Conservation (phyloP, 1,284 basidiomycete genomes). For the Cryptococcus amylolentus region DNA sequence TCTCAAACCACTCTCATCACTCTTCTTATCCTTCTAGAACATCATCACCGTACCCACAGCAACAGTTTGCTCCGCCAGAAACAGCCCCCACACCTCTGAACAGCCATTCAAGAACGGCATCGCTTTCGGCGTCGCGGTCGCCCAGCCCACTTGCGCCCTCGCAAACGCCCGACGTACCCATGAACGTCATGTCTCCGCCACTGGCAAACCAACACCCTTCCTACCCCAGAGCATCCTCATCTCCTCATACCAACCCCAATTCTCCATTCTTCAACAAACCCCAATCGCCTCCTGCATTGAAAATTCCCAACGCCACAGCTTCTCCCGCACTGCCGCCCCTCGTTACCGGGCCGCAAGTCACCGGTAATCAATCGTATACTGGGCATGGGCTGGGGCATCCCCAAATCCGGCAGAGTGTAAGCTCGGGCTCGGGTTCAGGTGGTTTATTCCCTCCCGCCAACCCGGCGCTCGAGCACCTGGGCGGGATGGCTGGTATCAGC, state of each 20-base stretch:
- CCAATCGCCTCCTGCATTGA: conserved; percentile 46
- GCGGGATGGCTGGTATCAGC: conserved; percentile 47
- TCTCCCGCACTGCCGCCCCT: conserved; percentile 40
- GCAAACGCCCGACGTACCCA: conserved; percentile 6
- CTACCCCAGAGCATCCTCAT: conserved; percentile 15
- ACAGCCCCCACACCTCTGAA: conserved; percentile 3
- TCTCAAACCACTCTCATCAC: conserved; percentile 29
- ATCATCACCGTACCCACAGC: conserved; percentile 10
- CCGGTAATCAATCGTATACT: neutral
- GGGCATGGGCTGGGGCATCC: conserved; percentile 1
- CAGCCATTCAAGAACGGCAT: conserved; percentile 13
- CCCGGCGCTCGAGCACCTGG: conserved; percentile 38
- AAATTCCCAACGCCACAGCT: conserved; percentile 39
- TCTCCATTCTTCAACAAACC: conserved; percentile 45
- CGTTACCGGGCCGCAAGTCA: conserved; percentile 15
- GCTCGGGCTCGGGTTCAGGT: conserved; percentile 7
- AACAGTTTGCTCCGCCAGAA: conserved; percentile 1
- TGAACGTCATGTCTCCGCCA: conserved; percentile 21
- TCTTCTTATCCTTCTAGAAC: conserved; percentile 9
- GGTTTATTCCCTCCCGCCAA: conserved; percentile 40
- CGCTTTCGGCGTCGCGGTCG: conserved; percentile 22
- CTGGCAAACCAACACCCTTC: conserved; percentile 3
- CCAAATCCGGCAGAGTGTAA: neutral
- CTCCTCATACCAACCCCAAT: conserved; percentile 16
- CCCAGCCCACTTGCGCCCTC: conserved; percentile 23